Percentiles rank a stretch among this genome's conserved stretches.
These are phyloP conservation scores for Isoetes taiwanensis DNA, from an alignment of 75 land plant species.

Conservation along the genomic window DNA sequence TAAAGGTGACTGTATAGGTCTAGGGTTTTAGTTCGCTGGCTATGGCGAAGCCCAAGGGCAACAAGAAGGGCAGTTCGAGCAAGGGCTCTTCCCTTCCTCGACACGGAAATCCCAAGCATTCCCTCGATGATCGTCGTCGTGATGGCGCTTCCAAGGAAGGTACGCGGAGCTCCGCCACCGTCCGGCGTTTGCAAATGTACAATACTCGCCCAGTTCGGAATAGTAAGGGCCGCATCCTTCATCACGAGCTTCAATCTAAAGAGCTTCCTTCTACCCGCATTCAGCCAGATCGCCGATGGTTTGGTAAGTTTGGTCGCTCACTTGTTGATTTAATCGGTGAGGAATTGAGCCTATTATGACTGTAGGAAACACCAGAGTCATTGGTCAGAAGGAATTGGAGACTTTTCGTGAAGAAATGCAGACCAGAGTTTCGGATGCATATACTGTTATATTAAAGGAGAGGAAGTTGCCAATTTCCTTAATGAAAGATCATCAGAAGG, in stretches of 20 bases:
- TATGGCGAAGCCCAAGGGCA: no score
- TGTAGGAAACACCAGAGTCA: slow-evolving; percentile 74
- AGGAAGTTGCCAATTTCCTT: slow-evolving; percentile 78
- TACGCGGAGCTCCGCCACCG: slow-evolving; percentile 68
- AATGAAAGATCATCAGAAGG: slow-evolving; percentile 79
- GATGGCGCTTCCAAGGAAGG: slow-evolving; percentile 23
- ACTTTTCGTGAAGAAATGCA: slow-evolving; percentile 79
- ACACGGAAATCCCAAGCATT: slow-evolving; percentile 96
- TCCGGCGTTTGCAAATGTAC: slow-evolving; percentile 93
- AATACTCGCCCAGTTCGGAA: slow-evolving; percentile 65
- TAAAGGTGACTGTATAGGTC: no score
- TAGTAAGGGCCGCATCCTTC: slow-evolving; percentile 40
- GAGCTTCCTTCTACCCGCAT: slow-evolving; percentile 84
- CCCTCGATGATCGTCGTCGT: slow-evolving; percentile 55
- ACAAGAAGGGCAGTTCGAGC: no score
- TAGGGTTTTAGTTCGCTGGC: no score
- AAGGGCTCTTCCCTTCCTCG: no score
- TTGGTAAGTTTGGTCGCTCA: slow-evolving; percentile 33
- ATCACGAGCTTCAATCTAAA: slow-evolving; percentile 63
- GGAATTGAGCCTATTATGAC: not conserved
- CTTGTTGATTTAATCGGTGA: not conserved
- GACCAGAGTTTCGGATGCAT: slow-evolving; percentile 50
- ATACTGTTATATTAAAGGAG: slow-evolving; percentile 82
- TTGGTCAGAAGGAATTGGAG: slow-evolving; percentile 83
- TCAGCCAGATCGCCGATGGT: slow-evolving; percentile 93